Percentiles rank a stretch among this genome's conserved stretches.
Conservation (phyloP, 352 stramenopile species). For the Phytophthora lateralis region DNA sequence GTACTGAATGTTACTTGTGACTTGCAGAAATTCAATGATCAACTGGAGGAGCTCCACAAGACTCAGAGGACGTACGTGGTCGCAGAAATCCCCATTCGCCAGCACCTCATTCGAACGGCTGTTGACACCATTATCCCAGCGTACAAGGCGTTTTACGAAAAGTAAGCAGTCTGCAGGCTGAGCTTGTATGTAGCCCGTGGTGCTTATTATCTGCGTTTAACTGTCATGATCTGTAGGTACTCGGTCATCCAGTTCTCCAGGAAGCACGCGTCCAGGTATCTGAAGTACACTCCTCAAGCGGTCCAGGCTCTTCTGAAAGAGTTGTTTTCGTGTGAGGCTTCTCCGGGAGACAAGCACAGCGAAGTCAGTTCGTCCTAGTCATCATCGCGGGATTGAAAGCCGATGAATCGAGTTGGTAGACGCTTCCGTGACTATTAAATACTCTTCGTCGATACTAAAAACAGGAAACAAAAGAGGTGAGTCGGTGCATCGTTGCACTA, state of each 20-base stretch:
- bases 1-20: not conserved
- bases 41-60: conserved; percentile 71
- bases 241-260: conserved; percentile 92
- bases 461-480: conserved; percentile 7
- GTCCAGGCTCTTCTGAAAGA: conserved; percentile 84
- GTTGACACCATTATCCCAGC: conserved; percentile 82
- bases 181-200: not conserved
- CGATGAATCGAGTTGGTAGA: conserved; percentile 76
- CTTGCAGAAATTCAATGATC: conserved; percentile 71
- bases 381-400: conserved; percentile 39
- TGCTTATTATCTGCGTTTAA: conserved; percentile 7
- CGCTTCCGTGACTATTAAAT: conserved; percentile 78
- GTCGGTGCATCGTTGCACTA: not conserved
- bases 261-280: conserved; percentile 89
- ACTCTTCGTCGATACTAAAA: conserved; percentile 52
- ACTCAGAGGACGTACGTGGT: conserved; percentile 83
- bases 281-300: conserved; percentile 88
- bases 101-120: conserved; percentile 86
- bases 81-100: conserved; percentile 83
- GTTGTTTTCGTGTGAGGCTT: conserved; percentile 71
- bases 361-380: conserved; percentile 25
- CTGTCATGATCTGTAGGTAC: conserved; percentile 61
- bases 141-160: conserved; percentile 93
- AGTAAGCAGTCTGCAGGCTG: conserved; percentile 45
- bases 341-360: conserved; percentile 22